These are phyloP conservation scores for Grifola frondosa DNA, from an alignment of 1,284 basidiomycete species.

Conservation along the genomic window DNA sequence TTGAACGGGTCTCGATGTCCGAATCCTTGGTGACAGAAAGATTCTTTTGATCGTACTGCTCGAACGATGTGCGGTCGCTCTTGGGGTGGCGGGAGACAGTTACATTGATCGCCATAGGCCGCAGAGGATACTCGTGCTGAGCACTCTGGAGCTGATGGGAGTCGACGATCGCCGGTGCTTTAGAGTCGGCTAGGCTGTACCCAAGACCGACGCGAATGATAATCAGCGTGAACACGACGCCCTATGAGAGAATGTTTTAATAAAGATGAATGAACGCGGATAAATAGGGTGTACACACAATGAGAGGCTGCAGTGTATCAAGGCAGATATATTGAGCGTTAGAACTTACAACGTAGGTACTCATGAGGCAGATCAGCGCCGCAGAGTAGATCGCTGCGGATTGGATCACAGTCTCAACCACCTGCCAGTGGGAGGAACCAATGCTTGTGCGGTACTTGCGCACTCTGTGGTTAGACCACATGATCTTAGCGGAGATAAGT, in stretches of 20 bases:
- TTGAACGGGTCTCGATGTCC: conserved; percentile 15
- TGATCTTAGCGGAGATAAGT: conserved; percentile 18
- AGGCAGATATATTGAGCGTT: conserved; percentile 20
- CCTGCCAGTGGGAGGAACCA: conserved; percentile 13
- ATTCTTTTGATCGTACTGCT: conserved; percentile 14
- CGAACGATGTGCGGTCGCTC: conserved; percentile 16
- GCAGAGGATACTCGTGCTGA: conserved; percentile 12
- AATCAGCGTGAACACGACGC: conserved; percentile 20
- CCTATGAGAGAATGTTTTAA: conserved; percentile 1
- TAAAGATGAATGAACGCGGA: not conserved
- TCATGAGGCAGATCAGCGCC: conserved; percentile 17
- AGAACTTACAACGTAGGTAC: conserved; percentile 16
- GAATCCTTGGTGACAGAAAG: conserved; percentile 3
- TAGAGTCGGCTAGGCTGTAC: conserved; percentile 12
- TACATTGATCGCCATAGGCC: conserved; percentile 17
- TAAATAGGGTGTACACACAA: conserved; percentile 15
- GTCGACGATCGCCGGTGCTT: not conserved
- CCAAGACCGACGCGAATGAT: conserved; percentile 21
- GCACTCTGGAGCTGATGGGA: conserved; percentile 6
- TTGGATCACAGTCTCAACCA: conserved; percentile 20
- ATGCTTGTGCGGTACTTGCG: conserved; percentile 7
- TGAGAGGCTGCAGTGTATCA: conserved; percentile 18
- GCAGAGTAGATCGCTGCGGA: conserved; percentile 20
- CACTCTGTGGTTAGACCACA: conserved; percentile 15
- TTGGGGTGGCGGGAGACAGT: conserved; percentile 13